Evolutionary conservation across 208 protist species (phyloP).

Genomic region (Leishmania tarentolae): DNA sequence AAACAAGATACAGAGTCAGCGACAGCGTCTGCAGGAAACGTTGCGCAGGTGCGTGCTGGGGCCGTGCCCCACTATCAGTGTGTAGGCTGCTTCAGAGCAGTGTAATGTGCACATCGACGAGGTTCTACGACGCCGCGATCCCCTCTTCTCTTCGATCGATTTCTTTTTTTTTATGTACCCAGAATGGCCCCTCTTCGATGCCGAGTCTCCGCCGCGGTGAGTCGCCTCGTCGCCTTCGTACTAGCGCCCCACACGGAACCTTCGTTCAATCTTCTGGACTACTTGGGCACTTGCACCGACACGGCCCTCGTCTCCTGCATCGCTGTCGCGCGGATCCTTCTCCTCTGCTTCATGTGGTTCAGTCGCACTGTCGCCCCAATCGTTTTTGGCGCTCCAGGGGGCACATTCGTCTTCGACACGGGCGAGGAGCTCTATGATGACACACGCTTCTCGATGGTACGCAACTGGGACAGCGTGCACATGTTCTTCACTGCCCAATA

Average conservation of each 20-base stretch:
- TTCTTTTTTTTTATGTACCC: neutral
- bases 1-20: neutral
- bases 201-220: neutral
- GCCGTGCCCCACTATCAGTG: neutral
- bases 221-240: neutral
- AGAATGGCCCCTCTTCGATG: neutral
- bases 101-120: neutral
- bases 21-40: neutral
- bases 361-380: constrained; percentile 41
- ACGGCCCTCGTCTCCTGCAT: constrained; percentile 42
- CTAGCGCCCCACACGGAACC: constrained; percentile 17
- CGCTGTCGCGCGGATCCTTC: constrained; percentile 36
- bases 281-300: constrained; percentile 50
- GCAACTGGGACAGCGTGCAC: constrained; percentile 78
- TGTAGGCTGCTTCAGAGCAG: neutral
- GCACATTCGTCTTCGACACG: constrained; percentile 61
- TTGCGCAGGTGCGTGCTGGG: neutral
- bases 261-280: constrained; percentile 38
- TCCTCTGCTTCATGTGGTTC: constrained; percentile 54
- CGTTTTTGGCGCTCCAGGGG: constrained; percentile 31
- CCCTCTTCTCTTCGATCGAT: neutral
- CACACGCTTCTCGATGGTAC: constrained; percentile 47
- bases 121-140: neutral
- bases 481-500: constrained; percentile 73
- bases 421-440: constrained; percentile 55